Evolutionary conservation across 805 yeast species (phyloP), one percentile per base, ranked within the genome.

Genomic region (Myxozyma kluyveri): DNA sequence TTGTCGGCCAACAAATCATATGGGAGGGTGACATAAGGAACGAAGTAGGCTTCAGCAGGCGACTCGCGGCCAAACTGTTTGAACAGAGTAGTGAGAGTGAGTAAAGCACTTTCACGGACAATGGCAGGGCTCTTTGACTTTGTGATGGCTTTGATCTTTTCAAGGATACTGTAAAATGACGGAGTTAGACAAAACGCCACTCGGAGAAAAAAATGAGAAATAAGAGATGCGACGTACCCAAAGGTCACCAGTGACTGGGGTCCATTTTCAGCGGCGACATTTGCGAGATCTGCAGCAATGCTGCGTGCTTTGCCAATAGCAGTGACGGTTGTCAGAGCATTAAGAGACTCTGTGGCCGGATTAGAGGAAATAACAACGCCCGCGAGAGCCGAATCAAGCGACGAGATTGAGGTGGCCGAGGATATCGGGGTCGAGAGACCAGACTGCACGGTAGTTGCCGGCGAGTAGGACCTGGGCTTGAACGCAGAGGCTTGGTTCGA

Each of bases 1-100:
- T 91, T 93, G 64, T 93, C 98, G 44, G 91, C 82, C 51, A 81
- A 75, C 37, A 82, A 73, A 64, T 89, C 96, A 46, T 84, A 78
- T 14, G 87, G 84, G 2, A 77, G 64, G 4, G 80, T 73, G 53
- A 89, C 73, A 37, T 85, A 76, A 48, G 79, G 82, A 31, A 84
- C 68, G 50, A 91, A 74, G 42, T 52, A 56, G 3, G 57, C 54
- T 39, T 56, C 56, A 3, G 60, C 60, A 24, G 95, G 91, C 35
- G 86, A 72, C 4, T 53, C 52, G 36, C 86, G 84, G 18, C 84
- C 83, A 60, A 81, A 80, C 62, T 77, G 79, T 61, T 80, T 75
- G 52, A 83, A 84, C 50, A 86, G 72, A 18, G 75, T 65, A 10
- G 82, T 74, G 32, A 84, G 68, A 29, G 89, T 71, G 33, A 86